phyloP scores from a whole-genome alignment of 768 basidiomycete species.

The Leccinellum albellum region DNA sequence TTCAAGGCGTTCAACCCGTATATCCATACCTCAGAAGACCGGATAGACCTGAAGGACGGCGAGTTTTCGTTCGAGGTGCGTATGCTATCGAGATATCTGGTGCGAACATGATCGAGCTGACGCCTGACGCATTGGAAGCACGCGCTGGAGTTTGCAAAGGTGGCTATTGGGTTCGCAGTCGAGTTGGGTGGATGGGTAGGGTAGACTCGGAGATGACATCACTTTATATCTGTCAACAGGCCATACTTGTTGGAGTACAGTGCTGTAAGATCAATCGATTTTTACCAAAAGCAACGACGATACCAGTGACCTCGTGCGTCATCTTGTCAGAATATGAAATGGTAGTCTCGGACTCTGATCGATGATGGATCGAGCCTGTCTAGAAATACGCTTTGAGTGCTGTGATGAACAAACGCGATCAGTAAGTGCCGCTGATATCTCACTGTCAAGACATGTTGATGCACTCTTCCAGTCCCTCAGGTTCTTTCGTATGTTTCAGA shows the following conservation, averaged over 20 bases:
- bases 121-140: neutral
- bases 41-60: slow-evolving; percentile 22
- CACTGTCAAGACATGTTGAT: slow-evolving; percentile 11
- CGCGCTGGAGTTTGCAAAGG: slow-evolving; percentile 52
- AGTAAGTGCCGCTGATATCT: slow-evolving; percentile 1
- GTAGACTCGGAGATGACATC: neutral
- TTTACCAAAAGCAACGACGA: too few relatives aligned
- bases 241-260: too few relatives aligned
- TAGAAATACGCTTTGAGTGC: too few relatives aligned
- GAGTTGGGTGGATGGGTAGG: slow-evolving; percentile 37
- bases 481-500: slow-evolving; percentile 26
- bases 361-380: too few relatives aligned
- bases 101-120: neutral
- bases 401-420: slow-evolving; percentile 25
- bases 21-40: slow-evolving; percentile 34
- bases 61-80: slow-evolving; percentile 43
- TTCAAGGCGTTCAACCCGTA: slow-evolving; percentile 40
- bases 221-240: neutral
- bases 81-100: neutral
- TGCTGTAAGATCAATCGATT: neutral
- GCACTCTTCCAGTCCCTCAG: slow-evolving; percentile 29
- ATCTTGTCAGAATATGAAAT: too few relatives aligned
- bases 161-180: slow-evolving; percentile 54
- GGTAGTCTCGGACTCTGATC: too few relatives aligned
- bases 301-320: too few relatives aligned